Percentiles rank a stretch among this genome's conserved stretches.
Conservation (phyloP, 2,329 filamentous ascomycete species). For the Orbilia oligospora region DNA sequence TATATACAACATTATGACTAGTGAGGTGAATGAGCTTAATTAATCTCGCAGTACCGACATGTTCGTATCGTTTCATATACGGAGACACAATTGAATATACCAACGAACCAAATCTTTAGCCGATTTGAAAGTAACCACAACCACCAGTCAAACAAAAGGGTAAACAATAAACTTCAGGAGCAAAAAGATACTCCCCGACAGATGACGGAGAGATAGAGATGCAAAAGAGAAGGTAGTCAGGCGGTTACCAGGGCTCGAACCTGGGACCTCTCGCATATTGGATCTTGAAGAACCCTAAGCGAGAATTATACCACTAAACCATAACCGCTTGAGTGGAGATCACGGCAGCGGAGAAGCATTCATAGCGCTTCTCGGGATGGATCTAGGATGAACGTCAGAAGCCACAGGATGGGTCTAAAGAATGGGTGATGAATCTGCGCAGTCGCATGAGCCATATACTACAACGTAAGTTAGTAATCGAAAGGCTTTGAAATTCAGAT, state of each 20-base stretch:
- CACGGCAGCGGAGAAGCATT: constrained; percentile 25
- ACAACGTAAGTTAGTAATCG: no score
- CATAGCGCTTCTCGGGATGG: constrained; percentile 11
- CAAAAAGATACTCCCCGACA: constrained; percentile 10
- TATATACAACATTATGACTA: no score
- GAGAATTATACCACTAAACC: constrained; percentile 62
- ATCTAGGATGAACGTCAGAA: no score
- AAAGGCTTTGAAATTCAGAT: no score
- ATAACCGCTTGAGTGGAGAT: constrained; percentile 55
- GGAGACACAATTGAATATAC: no score
- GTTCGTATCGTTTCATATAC: no score
- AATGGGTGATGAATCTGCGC: no score
- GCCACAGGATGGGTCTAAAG: no score
- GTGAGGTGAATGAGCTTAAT: no score
- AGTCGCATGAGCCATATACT: no score
- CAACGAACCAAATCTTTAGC: background rate
- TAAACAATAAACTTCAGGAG: background rate
- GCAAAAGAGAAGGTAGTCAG: constrained; percentile 47
- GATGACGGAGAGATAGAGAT: background rate
- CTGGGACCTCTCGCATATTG: constrained; percentile 61
- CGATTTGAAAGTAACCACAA: background rate
- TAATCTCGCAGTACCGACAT: no score
- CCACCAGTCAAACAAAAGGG: background rate
- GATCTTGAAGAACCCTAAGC: constrained; percentile 55
- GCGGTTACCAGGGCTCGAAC: constrained; percentile 61